These are phyloP conservation scores for Cystofilobasidium ferigula DNA, from an alignment of 768 basidiomycete species.

Conservation along the genomic window DNA sequence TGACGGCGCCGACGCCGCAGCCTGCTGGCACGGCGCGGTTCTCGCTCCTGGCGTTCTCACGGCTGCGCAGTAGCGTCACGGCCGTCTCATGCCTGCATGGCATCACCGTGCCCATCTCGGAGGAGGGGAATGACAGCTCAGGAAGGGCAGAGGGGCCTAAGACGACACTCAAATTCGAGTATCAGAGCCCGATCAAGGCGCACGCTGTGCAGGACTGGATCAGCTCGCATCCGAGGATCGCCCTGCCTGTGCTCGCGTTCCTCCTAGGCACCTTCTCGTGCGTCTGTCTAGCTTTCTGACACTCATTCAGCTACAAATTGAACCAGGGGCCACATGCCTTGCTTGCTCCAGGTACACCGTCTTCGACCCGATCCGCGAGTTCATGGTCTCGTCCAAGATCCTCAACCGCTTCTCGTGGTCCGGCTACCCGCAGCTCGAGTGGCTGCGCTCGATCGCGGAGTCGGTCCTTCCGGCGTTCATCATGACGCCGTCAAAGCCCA, in stretches of 20 bases:
- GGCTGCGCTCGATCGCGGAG: neutral
- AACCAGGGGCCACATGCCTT: neutral
- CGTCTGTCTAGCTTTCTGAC: neutral
- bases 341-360: slow-evolving; percentile 42
- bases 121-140: neutral
- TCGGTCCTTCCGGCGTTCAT: slow-evolving; percentile 9
- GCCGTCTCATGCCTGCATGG: slow-evolving; percentile 22
- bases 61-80: slow-evolving; percentile 9
- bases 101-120: slow-evolving; percentile 2
- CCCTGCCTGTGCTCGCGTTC: slow-evolving; percentile 52
- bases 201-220: slow-evolving; percentile 39
- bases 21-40: slow-evolving; percentile 18
- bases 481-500: slow-evolving; percentile 33
- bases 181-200: slow-evolving; percentile 36
- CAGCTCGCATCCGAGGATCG: slow-evolving; percentile 36
- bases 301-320: neutral
- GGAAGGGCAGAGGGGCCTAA: slow-evolving; percentile 21
- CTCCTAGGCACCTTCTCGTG: slow-evolving; percentile 76
- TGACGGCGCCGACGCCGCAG: slow-evolving; percentile 21
- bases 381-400: slow-evolving; percentile 72
- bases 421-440: slow-evolving; percentile 35
- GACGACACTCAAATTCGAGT: slow-evolving; percentile 35
- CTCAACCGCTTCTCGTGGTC: slow-evolving; percentile 72
- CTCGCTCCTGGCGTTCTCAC: slow-evolving; percentile 10
- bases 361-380: slow-evolving; percentile 79